Evolutionary conservation across 2,329 filamentous ascomycete species (phyloP).

Genomic region (Botrytis deweyae): DNA sequence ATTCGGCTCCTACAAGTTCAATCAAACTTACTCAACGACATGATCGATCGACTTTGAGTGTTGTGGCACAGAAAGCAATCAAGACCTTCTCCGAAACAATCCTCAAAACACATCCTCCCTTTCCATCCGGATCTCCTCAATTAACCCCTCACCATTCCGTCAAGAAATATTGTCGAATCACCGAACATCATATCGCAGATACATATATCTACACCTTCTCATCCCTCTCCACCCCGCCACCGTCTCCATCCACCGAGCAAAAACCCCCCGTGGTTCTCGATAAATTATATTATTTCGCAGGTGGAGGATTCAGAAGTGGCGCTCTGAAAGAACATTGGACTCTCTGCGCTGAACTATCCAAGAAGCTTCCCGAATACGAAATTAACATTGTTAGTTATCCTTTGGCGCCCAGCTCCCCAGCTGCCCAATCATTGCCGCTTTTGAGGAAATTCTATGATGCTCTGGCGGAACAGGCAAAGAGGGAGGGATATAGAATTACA

Average conservation of each 20-base stretch:
- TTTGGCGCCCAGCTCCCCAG: not conserved
- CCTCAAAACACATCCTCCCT: conserved; percentile 4
- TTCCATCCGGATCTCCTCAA: not conserved
- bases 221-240: not conserved
- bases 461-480: not conserved
- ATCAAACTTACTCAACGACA: conserved; percentile 13
- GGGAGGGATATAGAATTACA: not conserved
- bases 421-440: not conserved
- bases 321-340: conserved; percentile 2
- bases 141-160: not conserved
- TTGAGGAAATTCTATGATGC: not conserved
- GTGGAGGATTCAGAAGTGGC: not conserved
- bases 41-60: conserved; percentile 2
- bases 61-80: not conserved
- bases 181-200: conserved; percentile 1
- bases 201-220: not conserved
- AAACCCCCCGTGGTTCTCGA: not conserved
- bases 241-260: not conserved
- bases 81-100: conserved; percentile 3
- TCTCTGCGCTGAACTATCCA: not conserved
- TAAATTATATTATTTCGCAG: conserved; percentile 10
- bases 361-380: not conserved
- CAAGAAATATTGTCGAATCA: conserved; percentile 3
- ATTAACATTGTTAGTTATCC: conserved; percentile 1
- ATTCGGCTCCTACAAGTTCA: not conserved